phyloP scores from a whole-genome alignment of 2,329 filamentous ascomycete genomes.

The Paecilomyces niveus region DNA sequence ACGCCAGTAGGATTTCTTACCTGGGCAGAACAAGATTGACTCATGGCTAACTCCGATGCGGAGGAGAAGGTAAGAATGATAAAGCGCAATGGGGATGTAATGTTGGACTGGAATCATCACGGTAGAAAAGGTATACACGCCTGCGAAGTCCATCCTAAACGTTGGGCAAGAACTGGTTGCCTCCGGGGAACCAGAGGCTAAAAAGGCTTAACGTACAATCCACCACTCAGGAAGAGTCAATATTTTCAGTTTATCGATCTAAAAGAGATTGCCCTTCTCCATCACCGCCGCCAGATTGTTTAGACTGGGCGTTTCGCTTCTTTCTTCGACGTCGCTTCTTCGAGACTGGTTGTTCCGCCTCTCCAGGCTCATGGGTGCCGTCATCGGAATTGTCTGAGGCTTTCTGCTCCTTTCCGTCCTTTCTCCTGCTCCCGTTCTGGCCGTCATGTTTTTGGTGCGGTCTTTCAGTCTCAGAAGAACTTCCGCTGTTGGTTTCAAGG shows the following conservation, averaged over 20 bases:
- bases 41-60: background rate
- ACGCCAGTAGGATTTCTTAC: background rate
- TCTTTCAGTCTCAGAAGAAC: conserved; percentile 34
- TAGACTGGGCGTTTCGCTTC: conserved; percentile 13
- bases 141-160: background rate
- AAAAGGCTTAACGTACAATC: background rate
- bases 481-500: conserved; percentile 59
- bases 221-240: background rate
- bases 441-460: background rate
- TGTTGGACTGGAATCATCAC: background rate
- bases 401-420: background rate
- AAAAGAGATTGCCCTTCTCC: conserved; percentile 16
- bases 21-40: background rate
- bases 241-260: background rate
- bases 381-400: conserved; percentile 6
- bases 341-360: conserved; percentile 1
- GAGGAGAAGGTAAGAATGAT: background rate
- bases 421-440: background rate
- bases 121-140: background rate
- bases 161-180: background rate
- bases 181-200: background rate
- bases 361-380: conserved; percentile 1
- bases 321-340: conserved; percentile 22
- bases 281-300: conserved; percentile 4
- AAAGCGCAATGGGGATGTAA: background rate